Evolutionary conservation across 2,329 filamentous ascomycete species (phyloP), one percentile per base, ranked within the genome.

Genomic region (Phialocephala subalpina): DNA sequence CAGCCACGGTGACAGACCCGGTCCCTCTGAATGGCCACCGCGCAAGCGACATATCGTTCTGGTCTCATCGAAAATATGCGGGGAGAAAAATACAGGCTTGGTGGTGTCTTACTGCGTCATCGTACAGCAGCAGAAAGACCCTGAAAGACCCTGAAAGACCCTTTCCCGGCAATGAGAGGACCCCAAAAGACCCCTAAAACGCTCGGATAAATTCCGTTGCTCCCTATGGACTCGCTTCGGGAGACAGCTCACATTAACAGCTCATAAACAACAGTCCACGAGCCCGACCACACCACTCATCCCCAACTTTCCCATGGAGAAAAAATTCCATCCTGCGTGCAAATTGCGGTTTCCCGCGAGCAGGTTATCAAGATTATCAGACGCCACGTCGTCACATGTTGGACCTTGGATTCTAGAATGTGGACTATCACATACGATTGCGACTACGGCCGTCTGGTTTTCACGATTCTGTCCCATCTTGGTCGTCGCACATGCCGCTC

Each of bases 171-270:
- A 33, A 33, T 9, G 9, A 33, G 4, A 5, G 29, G 29, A 22
- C 49, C 49, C 18, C 22, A 16, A 53, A 52, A 52, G 25, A 29
- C 20, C 47, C 47, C 14, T 3, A 29, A 29, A 33, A 29, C 27
- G 14, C 14, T 12, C 49, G 16, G 49, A 20, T 14, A 33, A 18
- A 2, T 18, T 4, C 18, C 45, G 5, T 6, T 14, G 16, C 9
- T 53, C 49, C n/a, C 49, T 53, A 16, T 53, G 49, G 49, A 53
- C 14, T 8, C 49, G 49, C 49, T 53, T 27, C 25, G 25, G 5
- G 25, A 29, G 29, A 33, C 29, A 33, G 29, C 29, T 33, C 29
- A 22, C 49, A 12, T 18, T 49, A 53, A 53, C 49, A 53, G 49
- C 25, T 29, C 49, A 53, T 3, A 33, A 27, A 29, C 29, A 11